Conservation (phyloP, 139 green algal species). For the Closterium sp. region DNA sequence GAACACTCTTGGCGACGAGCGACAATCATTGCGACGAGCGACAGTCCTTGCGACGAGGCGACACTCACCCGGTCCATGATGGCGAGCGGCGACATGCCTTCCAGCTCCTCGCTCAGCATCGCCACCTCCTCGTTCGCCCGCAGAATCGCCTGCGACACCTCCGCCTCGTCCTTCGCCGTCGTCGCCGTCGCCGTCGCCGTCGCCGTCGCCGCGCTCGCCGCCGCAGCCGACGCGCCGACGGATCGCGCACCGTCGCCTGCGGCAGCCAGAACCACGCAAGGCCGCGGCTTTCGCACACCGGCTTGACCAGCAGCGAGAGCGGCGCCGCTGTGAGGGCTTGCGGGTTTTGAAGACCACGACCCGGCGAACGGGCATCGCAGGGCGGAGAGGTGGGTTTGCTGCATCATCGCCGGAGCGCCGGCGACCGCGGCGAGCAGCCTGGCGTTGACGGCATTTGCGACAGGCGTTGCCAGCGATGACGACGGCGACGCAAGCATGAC, state of each 20-base stretch:
- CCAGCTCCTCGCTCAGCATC: constrained; percentile 21
- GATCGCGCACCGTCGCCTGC: background rate
- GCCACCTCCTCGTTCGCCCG: constrained; percentile 14
- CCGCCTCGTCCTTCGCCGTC: background rate
- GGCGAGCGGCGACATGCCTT: constrained; percentile 65
- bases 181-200: background rate
- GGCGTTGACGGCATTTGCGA: background rate
- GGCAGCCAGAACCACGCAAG: background rate
- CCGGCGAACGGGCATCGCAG: background rate
- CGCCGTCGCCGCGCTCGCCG: background rate
- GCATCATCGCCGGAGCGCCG: background rate
- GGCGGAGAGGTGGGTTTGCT: background rate
- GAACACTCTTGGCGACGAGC: background rate
- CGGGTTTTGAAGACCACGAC: background rate
- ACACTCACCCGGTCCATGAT: constrained; percentile 78
- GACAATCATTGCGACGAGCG: background rate
- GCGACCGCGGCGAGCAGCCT: background rate
- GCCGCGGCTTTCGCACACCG: background rate
- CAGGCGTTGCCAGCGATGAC: background rate
- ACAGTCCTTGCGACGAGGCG: background rate
- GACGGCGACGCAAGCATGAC: background rate
- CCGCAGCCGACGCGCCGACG: background rate
- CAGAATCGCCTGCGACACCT: background rate
- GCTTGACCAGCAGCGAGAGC: background rate
- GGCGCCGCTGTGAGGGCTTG: background rate